Base-by-base conservation (phyloP, 148 eudicot species). In the Tetragonia tetragonoides region DNA sequence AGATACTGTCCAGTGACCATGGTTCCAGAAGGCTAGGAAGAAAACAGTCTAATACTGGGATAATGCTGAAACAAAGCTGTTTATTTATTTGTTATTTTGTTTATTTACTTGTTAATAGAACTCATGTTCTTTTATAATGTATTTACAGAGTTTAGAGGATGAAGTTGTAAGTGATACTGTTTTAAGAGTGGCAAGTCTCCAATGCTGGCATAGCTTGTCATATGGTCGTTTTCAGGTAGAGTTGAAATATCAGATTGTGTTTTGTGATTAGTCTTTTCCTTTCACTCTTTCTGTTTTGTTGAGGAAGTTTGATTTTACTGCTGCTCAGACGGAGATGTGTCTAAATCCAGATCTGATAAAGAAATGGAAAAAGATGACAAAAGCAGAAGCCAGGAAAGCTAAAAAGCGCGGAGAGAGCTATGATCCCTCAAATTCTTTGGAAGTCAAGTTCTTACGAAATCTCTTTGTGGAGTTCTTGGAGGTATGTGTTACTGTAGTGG, bases 171-270 rank as follows among this genome's bases (percentile, higher is more conserved):
- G 97, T 77, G 86, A 84, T 75, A 88, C 86, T 70, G 86, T 93
- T 81, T 79, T 93, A 79, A 86, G 89, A 76, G 74, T 95, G 67
- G 93, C 99, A 37, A 89, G 94, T 77, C 78, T 91, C 75, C 96
- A 90, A 78, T 91, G 94, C 79, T 95, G 97, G 99, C 93, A 92
- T 81, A 89, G 99, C 87, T 83, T 95, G 74, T 95, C 99, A 46
- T 88, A 87, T 87, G 99, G 99, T 47, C 99, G 94, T 72, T 93
- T 92, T 81, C 96, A 91, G 96, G 99, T 95, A 87, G 56, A 60
- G 4, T 76, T 72, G 62, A 6, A 49, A 66, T 72, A 38, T 42
- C 14, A 20, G 49, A 47, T 82, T 77, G 28, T 67, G 20, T 21
- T 76, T 49, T 49, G 53, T 49, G 53, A 10, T 70, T 38, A 44